These are phyloP conservation scores for Sphaerobolus stellatus DNA, from an alignment of 1,284 basidiomycete genomes.

Conservation along the genomic window DNA sequence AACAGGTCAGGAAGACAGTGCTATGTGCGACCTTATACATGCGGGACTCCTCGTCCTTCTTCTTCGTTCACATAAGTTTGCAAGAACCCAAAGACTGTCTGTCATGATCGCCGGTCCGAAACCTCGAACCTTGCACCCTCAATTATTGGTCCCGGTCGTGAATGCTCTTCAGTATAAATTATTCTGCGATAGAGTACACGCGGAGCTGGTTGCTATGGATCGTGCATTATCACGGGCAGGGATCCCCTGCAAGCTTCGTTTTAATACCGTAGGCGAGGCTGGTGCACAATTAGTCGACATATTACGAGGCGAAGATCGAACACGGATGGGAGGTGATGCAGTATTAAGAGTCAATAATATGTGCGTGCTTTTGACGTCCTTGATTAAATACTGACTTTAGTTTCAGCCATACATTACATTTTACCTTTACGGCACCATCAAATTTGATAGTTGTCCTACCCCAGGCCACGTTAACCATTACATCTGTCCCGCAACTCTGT, in stretches of 20 bases:
- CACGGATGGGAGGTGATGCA: conserved; percentile 62
- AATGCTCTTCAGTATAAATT: conserved; percentile 74
- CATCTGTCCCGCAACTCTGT: conserved; percentile 69
- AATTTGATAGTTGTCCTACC: conserved; percentile 68
- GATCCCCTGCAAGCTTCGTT: conserved; percentile 56
- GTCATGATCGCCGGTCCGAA: conserved; percentile 11
- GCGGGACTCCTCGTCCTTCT: conserved; percentile 61
- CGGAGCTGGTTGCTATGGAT: conserved; percentile 54
- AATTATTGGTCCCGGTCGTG: conserved; percentile 61
- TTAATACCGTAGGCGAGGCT: conserved; percentile 64
- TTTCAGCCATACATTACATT: conserved; percentile 63
- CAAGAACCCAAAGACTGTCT: conserved; percentile 50
- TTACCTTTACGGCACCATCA: conserved; percentile 72
- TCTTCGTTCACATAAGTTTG: conserved; percentile 55
- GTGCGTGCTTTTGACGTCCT: conserved; percentile 34
- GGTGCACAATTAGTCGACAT: conserved; percentile 56
- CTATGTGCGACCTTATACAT: conserved; percentile 70
- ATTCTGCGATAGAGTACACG: conserved; percentile 62
- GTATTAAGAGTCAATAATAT: conserved; percentile 64
- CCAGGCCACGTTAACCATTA: conserved; percentile 69
- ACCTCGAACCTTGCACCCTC: conserved; percentile 31
- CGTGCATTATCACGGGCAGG: conserved; percentile 51
- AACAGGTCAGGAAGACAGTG: conserved; percentile 25
- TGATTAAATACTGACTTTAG: conserved; percentile 1
- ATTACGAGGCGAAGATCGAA: conserved; percentile 31